These are phyloP conservation scores for Infundibulicybe gibba DNA, from an alignment of 768 basidiomycete genomes.

Conservation along the genomic window DNA sequence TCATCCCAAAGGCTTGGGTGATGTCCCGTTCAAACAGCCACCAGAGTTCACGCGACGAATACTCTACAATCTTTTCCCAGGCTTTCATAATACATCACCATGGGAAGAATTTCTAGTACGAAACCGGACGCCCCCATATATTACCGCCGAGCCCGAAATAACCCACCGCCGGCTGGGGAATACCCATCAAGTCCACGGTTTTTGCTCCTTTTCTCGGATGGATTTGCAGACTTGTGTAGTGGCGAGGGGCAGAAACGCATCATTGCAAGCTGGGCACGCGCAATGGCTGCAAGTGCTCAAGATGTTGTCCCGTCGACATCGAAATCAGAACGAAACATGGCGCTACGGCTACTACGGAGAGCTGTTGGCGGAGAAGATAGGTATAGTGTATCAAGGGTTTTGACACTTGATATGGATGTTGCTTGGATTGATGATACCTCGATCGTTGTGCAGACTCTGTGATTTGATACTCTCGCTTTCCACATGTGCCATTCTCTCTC, in stretches of 20 bases:
- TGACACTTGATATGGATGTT: slow-evolving; percentile 62
- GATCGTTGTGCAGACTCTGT: slow-evolving; percentile 60
- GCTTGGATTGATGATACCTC: slow-evolving; percentile 71
- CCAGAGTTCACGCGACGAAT: slow-evolving; percentile 63
- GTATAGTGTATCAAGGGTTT: slow-evolving; percentile 47
- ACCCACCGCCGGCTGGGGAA: slow-evolving; percentile 42
- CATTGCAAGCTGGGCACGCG: slow-evolving; percentile 49
- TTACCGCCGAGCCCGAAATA: slow-evolving; percentile 62
- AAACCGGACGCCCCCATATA: slow-evolving; percentile 63
- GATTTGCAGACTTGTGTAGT: slow-evolving; percentile 58
- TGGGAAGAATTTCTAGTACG: slow-evolving; percentile 69
- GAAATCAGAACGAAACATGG: slow-evolving; percentile 39
- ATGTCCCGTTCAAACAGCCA: slow-evolving; percentile 73
- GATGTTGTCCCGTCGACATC: slow-evolving; percentile 11
- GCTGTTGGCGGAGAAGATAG: slow-evolving; percentile 56
- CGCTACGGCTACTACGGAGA: slow-evolving; percentile 51
- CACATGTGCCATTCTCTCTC: too few species aligned
- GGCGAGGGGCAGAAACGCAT: slow-evolving; percentile 42
- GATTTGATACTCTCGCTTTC: slow-evolving; percentile 9
- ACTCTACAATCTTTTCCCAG: slow-evolving; percentile 62
- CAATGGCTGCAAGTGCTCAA: slow-evolving; percentile 27
- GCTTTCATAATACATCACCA: slow-evolving; percentile 53
- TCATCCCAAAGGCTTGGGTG: slow-evolving; percentile 53
- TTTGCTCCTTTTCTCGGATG: slow-evolving; percentile 65
- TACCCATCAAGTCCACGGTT: slow-evolving; percentile 34